Conservation (phyloP, 441 rosid species). For the Codiaeum variegatum region DNA sequence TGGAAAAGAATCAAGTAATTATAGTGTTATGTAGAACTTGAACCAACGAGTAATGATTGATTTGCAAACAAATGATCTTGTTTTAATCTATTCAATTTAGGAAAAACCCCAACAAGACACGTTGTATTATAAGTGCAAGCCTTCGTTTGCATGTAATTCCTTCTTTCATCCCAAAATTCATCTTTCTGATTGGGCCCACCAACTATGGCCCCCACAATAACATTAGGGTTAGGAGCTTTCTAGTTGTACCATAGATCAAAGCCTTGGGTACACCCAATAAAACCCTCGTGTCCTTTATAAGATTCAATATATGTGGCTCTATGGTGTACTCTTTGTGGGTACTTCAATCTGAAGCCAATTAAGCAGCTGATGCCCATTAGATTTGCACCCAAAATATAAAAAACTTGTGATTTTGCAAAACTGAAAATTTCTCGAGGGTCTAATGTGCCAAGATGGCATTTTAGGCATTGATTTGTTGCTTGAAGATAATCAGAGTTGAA, state of each 20-base stretch:
- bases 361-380: conserved; percentile 78
- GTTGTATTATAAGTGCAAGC: conserved; percentile 92
- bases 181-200: conserved; percentile 77
- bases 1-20: background rate
- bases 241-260: conserved; percentile 66
- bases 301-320: conserved; percentile 80
- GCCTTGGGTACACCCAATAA: conserved; percentile 94
- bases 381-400: conserved; percentile 75
- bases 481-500: conserved; percentile 65
- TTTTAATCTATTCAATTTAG: conserved; percentile 34
- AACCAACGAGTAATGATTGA: conserved; percentile 11
- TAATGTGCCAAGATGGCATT: conserved; percentile 40
- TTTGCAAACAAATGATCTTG: conserved; percentile 1
- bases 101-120: conserved; percentile 59
- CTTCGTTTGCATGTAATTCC: conserved; percentile 69
- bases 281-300: conserved; percentile 53
- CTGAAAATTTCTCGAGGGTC: conserved; percentile 41
- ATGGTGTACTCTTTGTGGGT: conserved; percentile 75
- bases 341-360: conserved; percentile 65
- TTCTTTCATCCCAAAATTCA: conserved; percentile 57
- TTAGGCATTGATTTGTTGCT: conserved; percentile 33
- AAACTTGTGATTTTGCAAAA: conserved; percentile 74
- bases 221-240: conserved; percentile 63
- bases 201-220: conserved; percentile 71
- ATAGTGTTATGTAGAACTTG: background rate